Base-by-base conservation (phyloP, 805 yeast species). In the Jamesozyma jinghongensis region DNA sequence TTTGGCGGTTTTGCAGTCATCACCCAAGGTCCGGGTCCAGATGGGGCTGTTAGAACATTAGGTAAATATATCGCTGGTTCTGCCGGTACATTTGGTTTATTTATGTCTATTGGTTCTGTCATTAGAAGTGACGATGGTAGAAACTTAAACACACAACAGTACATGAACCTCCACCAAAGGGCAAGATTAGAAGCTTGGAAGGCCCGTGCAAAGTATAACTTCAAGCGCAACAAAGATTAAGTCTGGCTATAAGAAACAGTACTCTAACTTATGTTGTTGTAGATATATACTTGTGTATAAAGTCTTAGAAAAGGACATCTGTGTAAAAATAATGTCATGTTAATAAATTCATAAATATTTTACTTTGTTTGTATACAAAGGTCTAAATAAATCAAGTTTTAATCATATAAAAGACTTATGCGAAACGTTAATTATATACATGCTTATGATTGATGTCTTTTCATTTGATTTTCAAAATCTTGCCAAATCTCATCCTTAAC, bases 11-110 rank as follows among this genome's bases (percentile, higher is more conserved):
- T 85, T 57, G 81, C 96, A 43, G 82, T 94, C 51, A 63, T 86
- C 49, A 88, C 87, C 42, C 80, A 83, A 51, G 99, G 99, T 16
- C 92, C 98, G n/a, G 96, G 95, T 12, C 98, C 99, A 37, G 84
- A 85, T 57, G 99, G 99, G 42, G 85, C 85, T 42, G 84, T 92
- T 80, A 81, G 95, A 68, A 90, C 97, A 1, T 69, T 92, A 57
- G 97, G 98, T 42, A 95, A 90, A 67, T 92, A 88, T 66, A 88
- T 92, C 65, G 81, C 83, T 54, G 97, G 97, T 41, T 85, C 96
- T 4, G 96, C 95, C 2, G 96, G 94, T 37, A 90, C 97, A 10
- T 90, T 92, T 65, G 97, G 97, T 32, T 73, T 90, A 53, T 86
- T 90, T 65, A 88, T 90, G 97, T 83, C 94, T 34, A 83, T 90